Evolutionary conservation across 495 filamentous ascomycete species (phyloP).

Genomic region (Neurospora cerealis): DNA sequence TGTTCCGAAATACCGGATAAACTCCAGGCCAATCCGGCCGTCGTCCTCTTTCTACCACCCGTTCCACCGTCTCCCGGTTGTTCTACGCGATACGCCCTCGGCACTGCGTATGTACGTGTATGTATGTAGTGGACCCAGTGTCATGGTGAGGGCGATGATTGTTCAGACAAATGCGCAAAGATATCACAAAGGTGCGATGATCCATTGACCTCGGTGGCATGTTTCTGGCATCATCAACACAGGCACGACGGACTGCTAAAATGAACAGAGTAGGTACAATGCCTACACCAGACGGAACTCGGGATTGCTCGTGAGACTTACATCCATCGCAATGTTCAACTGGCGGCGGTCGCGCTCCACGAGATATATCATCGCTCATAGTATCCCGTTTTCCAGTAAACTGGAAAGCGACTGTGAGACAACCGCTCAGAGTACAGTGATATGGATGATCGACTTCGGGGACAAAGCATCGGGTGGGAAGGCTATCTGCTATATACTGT

Average conservation of each 20-base stretch:
- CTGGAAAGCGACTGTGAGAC: not conserved
- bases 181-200: not conserved
- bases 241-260: not conserved
- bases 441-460: not conserved
- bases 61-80: not conserved
- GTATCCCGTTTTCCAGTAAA: not conserved
- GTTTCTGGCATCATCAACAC: not conserved
- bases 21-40: conserved; percentile 5
- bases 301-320: not conserved
- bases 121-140: not conserved
- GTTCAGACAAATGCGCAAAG: not conserved
- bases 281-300: not conserved
- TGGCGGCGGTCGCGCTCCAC: not conserved
- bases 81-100: conserved; percentile 7
- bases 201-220: not conserved
- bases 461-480: not conserved
- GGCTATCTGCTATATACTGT: not conserved
- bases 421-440: not conserved
- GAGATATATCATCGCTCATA: not conserved
- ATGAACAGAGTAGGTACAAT: not conserved
- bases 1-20: conserved; percentile 15
- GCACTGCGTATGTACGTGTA: not conserved
- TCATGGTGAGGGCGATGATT: not conserved
- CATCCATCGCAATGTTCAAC: not conserved
- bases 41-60: not conserved